These are phyloP conservation scores for Leccinum disarticulatum DNA, from an alignment of 768 basidiomycete genomes.

Conservation along the genomic window DNA sequence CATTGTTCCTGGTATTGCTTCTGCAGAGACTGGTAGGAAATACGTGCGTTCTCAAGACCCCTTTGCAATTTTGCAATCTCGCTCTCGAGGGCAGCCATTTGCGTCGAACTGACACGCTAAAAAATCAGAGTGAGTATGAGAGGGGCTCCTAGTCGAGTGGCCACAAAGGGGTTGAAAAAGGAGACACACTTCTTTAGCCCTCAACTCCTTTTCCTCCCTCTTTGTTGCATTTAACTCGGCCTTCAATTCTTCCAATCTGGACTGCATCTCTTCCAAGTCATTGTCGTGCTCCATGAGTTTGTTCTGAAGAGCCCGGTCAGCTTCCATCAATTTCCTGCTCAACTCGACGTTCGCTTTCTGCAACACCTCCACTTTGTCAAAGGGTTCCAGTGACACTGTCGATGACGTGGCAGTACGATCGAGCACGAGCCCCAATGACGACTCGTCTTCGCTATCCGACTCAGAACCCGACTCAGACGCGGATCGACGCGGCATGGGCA, in stretches of 20 bases:
- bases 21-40: constrained; percentile 74
- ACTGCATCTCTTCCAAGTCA: constrained; percentile 81
- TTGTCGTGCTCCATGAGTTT: constrained; percentile 75
- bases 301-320: constrained; percentile 64
- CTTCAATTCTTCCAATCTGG: constrained; percentile 71
- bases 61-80: constrained; percentile 78
- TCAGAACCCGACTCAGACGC: constrained; percentile 47
- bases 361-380: constrained; percentile 72
- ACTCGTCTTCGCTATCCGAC: constrained; percentile 47
- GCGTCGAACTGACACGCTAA: constrained; percentile 62
- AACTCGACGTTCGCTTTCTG: constrained; percentile 74
- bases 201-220: constrained; percentile 90
- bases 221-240: constrained; percentile 77
- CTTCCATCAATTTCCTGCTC: constrained; percentile 71
- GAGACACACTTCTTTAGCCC: constrained; percentile 72
- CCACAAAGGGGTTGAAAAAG: constrained; percentile 5
- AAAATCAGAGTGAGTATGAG: constrained; percentile 9
- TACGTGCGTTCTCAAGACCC: constrained; percentile 68
- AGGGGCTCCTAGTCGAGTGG: neutral
- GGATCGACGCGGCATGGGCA: constrained; percentile 56
- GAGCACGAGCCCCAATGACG: constrained; percentile 55
- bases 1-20: constrained; percentile 90
- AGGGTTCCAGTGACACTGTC: constrained; percentile 65
- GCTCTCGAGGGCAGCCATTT: constrained; percentile 70
- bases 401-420: constrained; percentile 62